Conservation (phyloP, 164 flowering plant species). For the Vitis rupestris region DNA sequence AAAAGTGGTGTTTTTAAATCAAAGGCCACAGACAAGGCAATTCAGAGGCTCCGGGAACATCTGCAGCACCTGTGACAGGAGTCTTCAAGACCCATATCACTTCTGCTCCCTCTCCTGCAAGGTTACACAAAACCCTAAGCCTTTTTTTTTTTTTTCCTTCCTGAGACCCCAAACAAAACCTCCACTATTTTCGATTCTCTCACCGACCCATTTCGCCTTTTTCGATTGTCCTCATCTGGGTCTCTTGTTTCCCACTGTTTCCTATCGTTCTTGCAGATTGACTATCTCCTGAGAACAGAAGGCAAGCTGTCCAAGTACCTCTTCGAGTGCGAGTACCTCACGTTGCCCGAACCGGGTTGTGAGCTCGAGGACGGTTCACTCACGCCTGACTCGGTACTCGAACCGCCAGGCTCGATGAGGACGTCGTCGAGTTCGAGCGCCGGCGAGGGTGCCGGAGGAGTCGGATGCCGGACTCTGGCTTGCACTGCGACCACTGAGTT, state of each 20-base stretch:
- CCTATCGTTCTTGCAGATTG: slow-evolving; percentile 36
- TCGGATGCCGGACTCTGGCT: slow-evolving; percentile 28
- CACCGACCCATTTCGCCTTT: slow-evolving; percentile 7
- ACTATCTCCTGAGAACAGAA: slow-evolving; percentile 42
- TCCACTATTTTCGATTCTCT: neutral
- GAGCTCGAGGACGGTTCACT: slow-evolving; percentile 51
- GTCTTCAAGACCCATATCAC: slow-evolving; percentile 67
- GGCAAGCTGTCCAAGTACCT: slow-evolving; percentile 51
- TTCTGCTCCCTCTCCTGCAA: slow-evolving; percentile 92
- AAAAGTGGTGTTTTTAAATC: slow-evolving; percentile 73
- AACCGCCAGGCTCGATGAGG: slow-evolving; percentile 39
- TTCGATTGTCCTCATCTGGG: slow-evolving; percentile 11
- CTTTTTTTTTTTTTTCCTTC: too few relatives aligned
- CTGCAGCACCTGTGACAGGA: slow-evolving; percentile 72
- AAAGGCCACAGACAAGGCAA: slow-evolving; percentile 64
- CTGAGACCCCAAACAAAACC: slow-evolving; percentile 33
- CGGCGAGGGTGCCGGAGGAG: slow-evolving; percentile 30
- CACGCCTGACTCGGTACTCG: slow-evolving; percentile 75
- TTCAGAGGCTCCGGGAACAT: slow-evolving; percentile 57
- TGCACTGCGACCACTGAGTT: slow-evolving; percentile 70
- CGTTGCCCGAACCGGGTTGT: slow-evolving; percentile 42
- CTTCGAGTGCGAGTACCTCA: slow-evolving; percentile 45
- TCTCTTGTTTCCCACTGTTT: neutral
- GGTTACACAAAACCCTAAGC: slow-evolving; percentile 29
- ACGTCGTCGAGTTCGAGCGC: slow-evolving; percentile 46